Evolutionary conservation across 257 asterid species (phyloP).

Genomic region (Rhazya stricta): DNA sequence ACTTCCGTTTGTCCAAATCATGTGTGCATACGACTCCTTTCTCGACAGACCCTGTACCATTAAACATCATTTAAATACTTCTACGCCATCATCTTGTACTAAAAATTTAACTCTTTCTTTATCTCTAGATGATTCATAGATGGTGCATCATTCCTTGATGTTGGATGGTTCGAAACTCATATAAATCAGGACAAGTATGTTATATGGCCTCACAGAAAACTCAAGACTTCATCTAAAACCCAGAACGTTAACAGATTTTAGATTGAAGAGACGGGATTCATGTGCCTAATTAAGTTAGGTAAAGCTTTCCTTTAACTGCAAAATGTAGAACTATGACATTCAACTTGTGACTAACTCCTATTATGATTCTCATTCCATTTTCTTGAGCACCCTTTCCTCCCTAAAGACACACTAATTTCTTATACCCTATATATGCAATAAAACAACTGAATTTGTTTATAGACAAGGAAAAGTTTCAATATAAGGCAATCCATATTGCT

Average conservation of each 20-base stretch:
- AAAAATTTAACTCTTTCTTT: neutral
- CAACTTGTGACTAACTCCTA: neutral
- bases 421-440: neutral
- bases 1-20: neutral
- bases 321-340: neutral
- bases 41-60: neutral
- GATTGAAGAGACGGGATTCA: neutral
- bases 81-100: neutral
- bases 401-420: neutral
- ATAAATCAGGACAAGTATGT: neutral
- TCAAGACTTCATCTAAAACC: neutral
- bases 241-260: neutral
- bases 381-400: neutral
- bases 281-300: neutral
- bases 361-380: neutral
- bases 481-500: neutral
- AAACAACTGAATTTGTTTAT: neutral
- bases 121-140: neutral
- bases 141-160: neutral
- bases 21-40: neutral
- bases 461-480: too few species aligned
- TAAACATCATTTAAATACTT: neutral
- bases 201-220: neutral
- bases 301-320: neutral
- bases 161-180: neutral